These are phyloP conservation scores for Phlyctochytrium planicorne DNA, from an alignment of 192 early-diverging fungal genomes.

Conservation along the genomic window DNA sequence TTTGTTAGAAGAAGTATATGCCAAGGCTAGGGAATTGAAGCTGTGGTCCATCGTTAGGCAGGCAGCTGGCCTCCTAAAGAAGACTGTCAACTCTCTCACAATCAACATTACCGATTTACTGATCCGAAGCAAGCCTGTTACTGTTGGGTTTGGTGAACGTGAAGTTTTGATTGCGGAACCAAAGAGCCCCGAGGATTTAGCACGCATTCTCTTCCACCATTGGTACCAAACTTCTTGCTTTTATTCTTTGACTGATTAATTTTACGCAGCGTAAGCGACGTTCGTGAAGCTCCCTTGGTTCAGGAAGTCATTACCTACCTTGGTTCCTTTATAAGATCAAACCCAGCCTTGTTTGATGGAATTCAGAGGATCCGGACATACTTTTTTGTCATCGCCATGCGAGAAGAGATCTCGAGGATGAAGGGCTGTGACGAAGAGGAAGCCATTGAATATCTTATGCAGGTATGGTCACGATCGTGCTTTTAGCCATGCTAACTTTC, in stretches of 20 bases:
- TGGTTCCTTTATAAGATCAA: slow-evolving; percentile 70
- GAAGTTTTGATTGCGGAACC: slow-evolving; percentile 72
- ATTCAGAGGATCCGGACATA: slow-evolving; percentile 79
- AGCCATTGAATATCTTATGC: slow-evolving; percentile 77
- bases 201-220: slow-evolving; percentile 64
- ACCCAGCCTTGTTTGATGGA: slow-evolving; percentile 72
- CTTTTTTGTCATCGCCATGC: slow-evolving; percentile 79
- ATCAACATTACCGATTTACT: slow-evolving; percentile 78
- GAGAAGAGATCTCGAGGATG: slow-evolving; percentile 78
- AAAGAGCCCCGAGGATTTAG: slow-evolving; percentile 63
- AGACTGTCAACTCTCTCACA: slow-evolving; percentile 72
- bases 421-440: slow-evolving; percentile 73
- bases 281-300: slow-evolving; percentile 78
- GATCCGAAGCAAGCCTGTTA: slow-evolving; percentile 73
- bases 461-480: slow-evolving; percentile 34
- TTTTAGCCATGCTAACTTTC: slow-evolving; percentile 5
- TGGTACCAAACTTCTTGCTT: slow-evolving; percentile 40
- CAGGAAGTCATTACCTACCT: slow-evolving; percentile 81
- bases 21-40: slow-evolving; percentile 68
- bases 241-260: background rate
- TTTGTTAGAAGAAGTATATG: slow-evolving; percentile 78
- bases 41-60: slow-evolving; percentile 81
- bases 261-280: slow-evolving; percentile 60
- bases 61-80: slow-evolving; percentile 73
- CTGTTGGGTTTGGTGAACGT: slow-evolving; percentile 65